Percentiles rank a stretch among this genome's conserved stretches.
Evolutionary conservation across 1,284 basidiomycete species (phyloP).

Genomic region (Tilletia caries): DNA sequence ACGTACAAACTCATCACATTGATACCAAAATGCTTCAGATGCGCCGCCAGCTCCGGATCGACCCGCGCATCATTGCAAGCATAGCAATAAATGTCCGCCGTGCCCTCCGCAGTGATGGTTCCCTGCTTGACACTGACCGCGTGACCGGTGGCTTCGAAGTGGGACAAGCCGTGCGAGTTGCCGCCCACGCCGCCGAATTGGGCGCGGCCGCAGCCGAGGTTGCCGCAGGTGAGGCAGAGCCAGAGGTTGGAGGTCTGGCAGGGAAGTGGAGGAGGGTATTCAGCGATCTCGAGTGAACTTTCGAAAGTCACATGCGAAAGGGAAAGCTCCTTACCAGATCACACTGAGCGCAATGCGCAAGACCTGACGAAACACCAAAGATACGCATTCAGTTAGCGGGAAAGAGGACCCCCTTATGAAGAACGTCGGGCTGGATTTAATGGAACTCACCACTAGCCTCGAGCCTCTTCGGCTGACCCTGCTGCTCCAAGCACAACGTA

Average conservation of each 20-base stretch:
- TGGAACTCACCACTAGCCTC: slow-evolving; percentile 26
- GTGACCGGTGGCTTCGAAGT: slow-evolving; percentile 75
- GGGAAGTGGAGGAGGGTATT: not conserved
- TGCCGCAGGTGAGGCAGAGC: slow-evolving; percentile 87
- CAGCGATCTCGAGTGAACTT: not conserved
- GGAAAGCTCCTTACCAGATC: slow-evolving; percentile 22
- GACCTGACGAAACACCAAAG: slow-evolving; percentile 10
- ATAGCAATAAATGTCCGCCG: slow-evolving; percentile 92
- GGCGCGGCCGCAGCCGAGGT: slow-evolving; percentile 83
- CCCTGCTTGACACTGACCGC: slow-evolving; percentile 88
- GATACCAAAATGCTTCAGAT: slow-evolving; percentile 6
- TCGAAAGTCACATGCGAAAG: not conserved
- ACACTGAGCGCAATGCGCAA: slow-evolving; percentile 38
- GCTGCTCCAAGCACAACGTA: slow-evolving; percentile 69
- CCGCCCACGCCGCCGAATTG: slow-evolving; percentile 83
- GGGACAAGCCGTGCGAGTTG: slow-evolving; percentile 82
- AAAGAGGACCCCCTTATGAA: no score
- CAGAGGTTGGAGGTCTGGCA: slow-evolving; percentile 67
- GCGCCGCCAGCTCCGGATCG: slow-evolving; percentile 69
- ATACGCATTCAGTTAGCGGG: not conserved
- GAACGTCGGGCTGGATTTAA: no score
- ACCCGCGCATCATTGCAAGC: slow-evolving; percentile 79
- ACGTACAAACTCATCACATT: slow-evolving; percentile 9
- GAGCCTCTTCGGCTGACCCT: slow-evolving; percentile 31
- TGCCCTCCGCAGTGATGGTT: slow-evolving; percentile 92